Evolutionary conservation across 2,329 filamentous ascomycete genomes (phyloP).

Genomic region (Neofusicoccum sp.): DNA sequence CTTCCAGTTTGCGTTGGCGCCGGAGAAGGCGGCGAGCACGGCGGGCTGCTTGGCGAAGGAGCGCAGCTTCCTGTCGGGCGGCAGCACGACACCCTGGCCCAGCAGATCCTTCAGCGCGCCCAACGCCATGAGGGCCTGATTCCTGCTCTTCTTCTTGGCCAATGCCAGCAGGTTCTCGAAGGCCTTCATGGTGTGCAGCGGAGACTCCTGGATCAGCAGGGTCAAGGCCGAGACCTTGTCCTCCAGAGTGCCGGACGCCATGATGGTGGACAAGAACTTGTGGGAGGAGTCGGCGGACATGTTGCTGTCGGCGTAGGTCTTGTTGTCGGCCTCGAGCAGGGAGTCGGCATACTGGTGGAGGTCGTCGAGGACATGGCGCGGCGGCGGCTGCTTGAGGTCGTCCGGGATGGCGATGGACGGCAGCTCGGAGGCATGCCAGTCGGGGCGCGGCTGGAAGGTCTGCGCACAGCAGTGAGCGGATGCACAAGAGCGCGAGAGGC

Average conservation of each 20-base stretch:
- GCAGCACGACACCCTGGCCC: slow-evolving; percentile 81
- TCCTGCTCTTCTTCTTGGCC: slow-evolving; percentile 90
- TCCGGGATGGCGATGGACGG: slow-evolving; percentile 51
- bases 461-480: slow-evolving; percentile 29
- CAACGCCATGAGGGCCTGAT: slow-evolving; percentile 88
- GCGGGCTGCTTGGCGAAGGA: slow-evolving; percentile 77
- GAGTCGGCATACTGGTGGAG: slow-evolving; percentile 69
- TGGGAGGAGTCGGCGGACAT: slow-evolving; percentile 80
- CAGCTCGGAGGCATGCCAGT: slow-evolving; percentile 64
- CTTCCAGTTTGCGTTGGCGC: slow-evolving; percentile 63
- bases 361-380: slow-evolving; percentile 55
- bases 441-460: slow-evolving; percentile 61
- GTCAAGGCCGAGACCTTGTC: slow-evolving; percentile 97
- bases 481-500: neutral
- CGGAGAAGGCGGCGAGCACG: slow-evolving; percentile 68
- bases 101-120: slow-evolving; percentile 92
- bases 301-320: slow-evolving; percentile 68
- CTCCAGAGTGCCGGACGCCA: slow-evolving; percentile 91
- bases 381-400: slow-evolving; percentile 46
- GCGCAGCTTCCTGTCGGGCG: slow-evolving; percentile 75
- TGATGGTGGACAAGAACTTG: slow-evolving; percentile 96
- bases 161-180: slow-evolving; percentile 80
- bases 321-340: slow-evolving; percentile 75
- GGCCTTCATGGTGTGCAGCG: slow-evolving; percentile 85
- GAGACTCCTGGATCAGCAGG: slow-evolving; percentile 91